These are phyloP conservation scores for Neospora caninum DNA, from an alignment of 169 alveolate genomes.

Conservation along the genomic window DNA sequence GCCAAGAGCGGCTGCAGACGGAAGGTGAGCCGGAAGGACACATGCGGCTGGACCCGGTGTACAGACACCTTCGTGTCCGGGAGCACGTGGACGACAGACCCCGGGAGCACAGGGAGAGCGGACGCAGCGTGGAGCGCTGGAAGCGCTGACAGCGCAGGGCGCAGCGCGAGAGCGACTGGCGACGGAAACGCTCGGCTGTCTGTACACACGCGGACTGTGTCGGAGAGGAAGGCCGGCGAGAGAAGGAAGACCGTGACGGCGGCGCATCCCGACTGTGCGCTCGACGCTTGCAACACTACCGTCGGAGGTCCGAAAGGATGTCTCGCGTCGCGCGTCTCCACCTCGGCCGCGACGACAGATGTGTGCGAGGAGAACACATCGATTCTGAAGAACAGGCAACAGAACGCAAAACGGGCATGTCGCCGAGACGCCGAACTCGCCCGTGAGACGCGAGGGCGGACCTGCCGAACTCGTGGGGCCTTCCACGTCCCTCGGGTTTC, in stretches of 20 bases:
- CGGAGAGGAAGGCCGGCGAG: background rate
- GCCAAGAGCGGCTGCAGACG: background rate
- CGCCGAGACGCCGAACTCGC: no score
- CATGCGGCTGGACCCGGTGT: background rate
- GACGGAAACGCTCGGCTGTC: background rate
- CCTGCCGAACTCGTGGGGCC: no score
- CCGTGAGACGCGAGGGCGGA: no score
- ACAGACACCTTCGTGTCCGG: background rate
- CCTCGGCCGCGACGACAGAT: slow-evolving; percentile 34
- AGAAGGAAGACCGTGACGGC: slow-evolving; percentile 34
- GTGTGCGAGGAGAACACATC: slow-evolving; percentile 52
- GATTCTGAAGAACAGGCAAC: background rate
- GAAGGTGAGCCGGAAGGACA: background rate
- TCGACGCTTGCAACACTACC: background rate
- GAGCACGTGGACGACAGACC: background rate
- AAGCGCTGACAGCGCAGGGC: background rate
- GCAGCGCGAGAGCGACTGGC: background rate
- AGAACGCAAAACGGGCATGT: no score
- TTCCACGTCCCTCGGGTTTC: no score
- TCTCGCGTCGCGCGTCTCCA: background rate
- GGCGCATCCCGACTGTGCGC: background rate
- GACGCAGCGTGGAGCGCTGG: background rate
- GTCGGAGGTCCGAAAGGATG: background rate
- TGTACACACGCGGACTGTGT: background rate
- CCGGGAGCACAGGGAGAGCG: background rate